Evolutionary conservation across 2,329 filamentous ascomycete genomes (phyloP).

Genomic region (Ophiostoma novo-ulmi): DNA sequence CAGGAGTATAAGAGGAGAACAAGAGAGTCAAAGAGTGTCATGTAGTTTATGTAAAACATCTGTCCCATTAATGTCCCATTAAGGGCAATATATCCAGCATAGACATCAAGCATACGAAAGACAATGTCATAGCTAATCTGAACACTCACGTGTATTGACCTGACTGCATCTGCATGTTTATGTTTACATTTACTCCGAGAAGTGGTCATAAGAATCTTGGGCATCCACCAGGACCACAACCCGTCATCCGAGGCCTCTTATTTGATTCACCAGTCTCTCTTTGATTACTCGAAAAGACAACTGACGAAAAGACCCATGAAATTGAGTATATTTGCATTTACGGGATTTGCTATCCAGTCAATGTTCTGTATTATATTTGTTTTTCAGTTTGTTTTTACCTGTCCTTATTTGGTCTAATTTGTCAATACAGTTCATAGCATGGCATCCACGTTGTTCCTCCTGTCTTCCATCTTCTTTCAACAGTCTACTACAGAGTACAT

Average conservation of each 20-base stretch:
- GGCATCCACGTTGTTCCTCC: neutral
- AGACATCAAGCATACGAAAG: neutral
- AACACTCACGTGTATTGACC: neutral
- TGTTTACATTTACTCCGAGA: neutral
- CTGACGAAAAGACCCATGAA: neutral
- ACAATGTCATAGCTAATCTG: neutral
- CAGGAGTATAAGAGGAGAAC: no score
- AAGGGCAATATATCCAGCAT: neutral
- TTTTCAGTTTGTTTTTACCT: neutral
- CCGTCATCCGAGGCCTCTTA: conserved; percentile 2
- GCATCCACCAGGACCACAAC: neutral
- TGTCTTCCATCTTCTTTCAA: neutral
- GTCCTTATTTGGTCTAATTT: neutral
- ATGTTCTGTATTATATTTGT: neutral
- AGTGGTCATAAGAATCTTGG: neutral
- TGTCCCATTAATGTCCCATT: neutral
- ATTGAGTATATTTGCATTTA: neutral
- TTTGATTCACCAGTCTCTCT: neutral
- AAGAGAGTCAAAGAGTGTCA: no score
- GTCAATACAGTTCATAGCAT: conserved; percentile 2
- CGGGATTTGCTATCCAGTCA: no score
- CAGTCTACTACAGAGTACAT: neutral
- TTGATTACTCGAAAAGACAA: conserved; percentile 4
- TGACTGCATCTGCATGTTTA: neutral
- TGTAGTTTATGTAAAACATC: neutral